phyloP scores from a whole-genome alignment of 2,329 filamentous ascomycete genomes.

The Grosmannia clavigera region DNA sequence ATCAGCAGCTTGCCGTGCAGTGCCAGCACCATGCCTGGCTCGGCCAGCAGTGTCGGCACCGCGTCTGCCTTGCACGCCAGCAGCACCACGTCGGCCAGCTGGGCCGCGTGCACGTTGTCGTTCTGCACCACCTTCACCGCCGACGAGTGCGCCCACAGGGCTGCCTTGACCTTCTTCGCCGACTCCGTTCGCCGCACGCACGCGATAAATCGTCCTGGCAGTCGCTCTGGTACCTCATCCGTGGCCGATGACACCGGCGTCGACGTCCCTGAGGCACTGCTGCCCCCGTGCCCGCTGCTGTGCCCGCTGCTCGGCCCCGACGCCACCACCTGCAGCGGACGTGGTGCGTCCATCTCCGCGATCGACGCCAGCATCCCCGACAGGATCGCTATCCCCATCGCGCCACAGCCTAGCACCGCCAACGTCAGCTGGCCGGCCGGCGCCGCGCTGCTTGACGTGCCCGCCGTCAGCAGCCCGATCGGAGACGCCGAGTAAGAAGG shows the following conservation, averaged over 20 bases:
- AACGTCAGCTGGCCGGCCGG: constrained; percentile 43
- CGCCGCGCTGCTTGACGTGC: background rate
- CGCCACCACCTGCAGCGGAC: constrained; percentile 32
- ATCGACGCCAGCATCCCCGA: constrained; percentile 67
- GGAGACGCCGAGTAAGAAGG: background rate
- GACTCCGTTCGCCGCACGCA: constrained; percentile 62
- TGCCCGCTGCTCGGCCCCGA: constrained; percentile 24
- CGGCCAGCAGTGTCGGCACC: constrained; percentile 54
- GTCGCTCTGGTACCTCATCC: constrained; percentile 38
- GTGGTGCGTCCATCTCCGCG: constrained; percentile 34
- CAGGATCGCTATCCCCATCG: constrained; percentile 76
- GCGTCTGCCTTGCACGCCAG: constrained; percentile 73
- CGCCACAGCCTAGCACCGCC: constrained; percentile 72
- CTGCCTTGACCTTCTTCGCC: constrained; percentile 53
- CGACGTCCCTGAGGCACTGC: constrained; percentile 29
- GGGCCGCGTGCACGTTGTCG: constrained; percentile 56
- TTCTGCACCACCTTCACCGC: constrained; percentile 56
- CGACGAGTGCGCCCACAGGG: constrained; percentile 50
- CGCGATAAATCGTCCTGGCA: constrained; percentile 68
- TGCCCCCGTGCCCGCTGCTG: constrained; percentile 20
- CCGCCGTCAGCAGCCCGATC: background rate
- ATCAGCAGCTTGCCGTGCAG: constrained; percentile 71
- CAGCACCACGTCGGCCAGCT: constrained; percentile 60
- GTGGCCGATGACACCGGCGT: constrained; percentile 30
- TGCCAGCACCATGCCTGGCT: constrained; percentile 54